phyloP scores from a whole-genome alignment of 306 rosid species.

The Arachis stenosperma region DNA sequence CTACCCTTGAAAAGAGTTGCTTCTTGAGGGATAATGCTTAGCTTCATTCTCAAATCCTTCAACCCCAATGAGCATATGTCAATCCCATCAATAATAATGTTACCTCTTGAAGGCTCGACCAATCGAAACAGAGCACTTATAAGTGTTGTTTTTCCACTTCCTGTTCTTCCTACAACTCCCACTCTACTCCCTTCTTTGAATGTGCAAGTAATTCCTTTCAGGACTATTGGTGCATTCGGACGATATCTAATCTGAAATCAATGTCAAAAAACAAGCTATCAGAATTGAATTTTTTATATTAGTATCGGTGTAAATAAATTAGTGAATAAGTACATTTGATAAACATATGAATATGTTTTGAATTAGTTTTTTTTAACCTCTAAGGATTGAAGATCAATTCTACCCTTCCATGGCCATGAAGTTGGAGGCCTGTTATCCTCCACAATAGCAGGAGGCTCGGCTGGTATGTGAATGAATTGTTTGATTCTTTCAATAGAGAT shows the following conservation, averaged over 20 bases:
- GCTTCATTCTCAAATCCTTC: slow-evolving; percentile 73
- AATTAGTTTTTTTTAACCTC: slow-evolving; percentile 43
- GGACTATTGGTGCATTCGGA: slow-evolving; percentile 66
- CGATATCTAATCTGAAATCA: slow-evolving; percentile 64
- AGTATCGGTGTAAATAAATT: no score
- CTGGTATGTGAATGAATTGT: slow-evolving; percentile 71
- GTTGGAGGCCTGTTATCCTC: slow-evolving; percentile 61
- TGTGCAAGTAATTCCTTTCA: slow-evolving; percentile 74
- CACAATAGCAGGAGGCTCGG: slow-evolving; percentile 67
- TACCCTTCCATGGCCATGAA: slow-evolving; percentile 79
- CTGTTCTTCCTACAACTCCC: slow-evolving; percentile 90
- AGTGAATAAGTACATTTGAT: neutral
- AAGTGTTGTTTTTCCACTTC: slow-evolving; percentile 80
- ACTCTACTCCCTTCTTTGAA: slow-evolving; percentile 68
- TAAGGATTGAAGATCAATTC: slow-evolving; percentile 63
- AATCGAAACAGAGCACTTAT: slow-evolving; percentile 81
- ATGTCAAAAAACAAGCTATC: neutral
- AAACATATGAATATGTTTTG: neutral
- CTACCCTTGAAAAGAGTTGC: slow-evolving; percentile 87
- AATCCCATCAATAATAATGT: slow-evolving; percentile 62
- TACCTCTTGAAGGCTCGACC: slow-evolving; percentile 72
- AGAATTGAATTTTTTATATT: neutral
- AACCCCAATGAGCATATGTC: slow-evolving; percentile 72
- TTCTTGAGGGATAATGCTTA: slow-evolving; percentile 86
- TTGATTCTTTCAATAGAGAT: slow-evolving; percentile 83